Conservation (phyloP, 345 rosid species). For the Salix purpurea region DNA sequence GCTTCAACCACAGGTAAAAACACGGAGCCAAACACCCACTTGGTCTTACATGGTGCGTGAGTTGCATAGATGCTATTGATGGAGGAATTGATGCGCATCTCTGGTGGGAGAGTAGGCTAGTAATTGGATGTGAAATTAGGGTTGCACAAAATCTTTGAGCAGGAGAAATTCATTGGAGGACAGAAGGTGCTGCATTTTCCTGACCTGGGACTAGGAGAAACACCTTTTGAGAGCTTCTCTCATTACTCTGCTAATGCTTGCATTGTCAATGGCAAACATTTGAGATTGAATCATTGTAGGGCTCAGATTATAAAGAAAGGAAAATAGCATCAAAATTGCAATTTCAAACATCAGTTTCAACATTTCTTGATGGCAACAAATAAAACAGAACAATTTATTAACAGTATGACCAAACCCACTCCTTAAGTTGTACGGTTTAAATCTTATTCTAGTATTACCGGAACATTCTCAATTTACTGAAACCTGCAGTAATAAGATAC, state of each 20-base stretch:
- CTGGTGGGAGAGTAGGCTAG: no score
- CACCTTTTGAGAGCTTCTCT: neutral
- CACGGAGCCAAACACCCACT: no score
- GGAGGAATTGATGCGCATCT: no score
- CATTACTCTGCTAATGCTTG: neutral
- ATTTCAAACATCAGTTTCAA: neutral
- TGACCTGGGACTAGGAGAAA: no score
- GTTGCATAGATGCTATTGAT: no score
- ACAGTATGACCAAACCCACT: neutral
- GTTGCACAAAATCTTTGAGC: no score
- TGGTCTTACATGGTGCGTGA: no score
- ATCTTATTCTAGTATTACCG: conserved; percentile 7
- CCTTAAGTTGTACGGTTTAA: neutral
- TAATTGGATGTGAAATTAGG: no score
- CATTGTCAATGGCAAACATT: no score
- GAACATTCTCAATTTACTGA: neutral
- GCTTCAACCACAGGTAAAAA: no score
- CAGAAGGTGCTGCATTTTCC: no score
- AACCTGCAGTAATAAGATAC: neutral
- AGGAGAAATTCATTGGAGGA: no score
- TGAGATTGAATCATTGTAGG: neutral
- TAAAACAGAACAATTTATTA: neutral
- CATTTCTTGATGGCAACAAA: neutral
- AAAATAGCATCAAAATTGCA: neutral
- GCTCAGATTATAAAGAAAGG: neutral